Conservation (phyloP, 2,329 filamentous ascomycete species). For the Zasmidium angulare region DNA sequence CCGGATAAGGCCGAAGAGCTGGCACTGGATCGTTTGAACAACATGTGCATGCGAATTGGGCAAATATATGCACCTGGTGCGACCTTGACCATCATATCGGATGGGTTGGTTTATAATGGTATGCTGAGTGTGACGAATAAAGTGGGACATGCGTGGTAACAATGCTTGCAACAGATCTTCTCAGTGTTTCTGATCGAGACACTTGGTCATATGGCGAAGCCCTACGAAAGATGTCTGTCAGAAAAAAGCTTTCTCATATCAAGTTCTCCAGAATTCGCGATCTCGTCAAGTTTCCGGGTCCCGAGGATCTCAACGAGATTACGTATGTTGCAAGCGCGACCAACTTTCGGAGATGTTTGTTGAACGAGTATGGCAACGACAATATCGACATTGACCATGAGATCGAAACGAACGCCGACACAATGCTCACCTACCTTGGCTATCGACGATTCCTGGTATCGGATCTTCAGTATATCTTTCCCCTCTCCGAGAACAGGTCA, state of each 20-base stretch:
- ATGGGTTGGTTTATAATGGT: not conserved
- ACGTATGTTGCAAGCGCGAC: constrained; percentile 8
- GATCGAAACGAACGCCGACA: not conserved
- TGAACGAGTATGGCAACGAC: not conserved
- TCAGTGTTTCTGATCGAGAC: not conserved
- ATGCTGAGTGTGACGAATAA: too few species aligned
- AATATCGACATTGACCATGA: not conserved
- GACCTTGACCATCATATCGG: not conserved
- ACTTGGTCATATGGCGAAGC: constrained; percentile 1
- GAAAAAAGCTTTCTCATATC: not conserved
- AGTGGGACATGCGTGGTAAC: too few species aligned
- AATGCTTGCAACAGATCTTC: not conserved
- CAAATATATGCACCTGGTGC: not conserved
- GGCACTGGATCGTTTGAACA: not conserved
- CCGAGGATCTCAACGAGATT: constrained; percentile 7
- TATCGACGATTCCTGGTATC: not conserved
- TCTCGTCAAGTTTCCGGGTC: constrained; percentile 4
- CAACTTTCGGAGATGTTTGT: constrained; percentile 4
- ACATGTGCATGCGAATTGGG: not conserved
- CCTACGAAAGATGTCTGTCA: not conserved
- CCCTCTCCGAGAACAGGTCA: not conserved
- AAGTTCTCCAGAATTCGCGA: constrained; percentile 2
- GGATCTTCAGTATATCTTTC: not conserved
- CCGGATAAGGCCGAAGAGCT: not conserved
- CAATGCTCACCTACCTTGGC: not conserved